Evolutionary conservation across 2,329 filamentous ascomycete genomes (phyloP).

Genomic region (Fusarium brevicatenulatum): DNA sequence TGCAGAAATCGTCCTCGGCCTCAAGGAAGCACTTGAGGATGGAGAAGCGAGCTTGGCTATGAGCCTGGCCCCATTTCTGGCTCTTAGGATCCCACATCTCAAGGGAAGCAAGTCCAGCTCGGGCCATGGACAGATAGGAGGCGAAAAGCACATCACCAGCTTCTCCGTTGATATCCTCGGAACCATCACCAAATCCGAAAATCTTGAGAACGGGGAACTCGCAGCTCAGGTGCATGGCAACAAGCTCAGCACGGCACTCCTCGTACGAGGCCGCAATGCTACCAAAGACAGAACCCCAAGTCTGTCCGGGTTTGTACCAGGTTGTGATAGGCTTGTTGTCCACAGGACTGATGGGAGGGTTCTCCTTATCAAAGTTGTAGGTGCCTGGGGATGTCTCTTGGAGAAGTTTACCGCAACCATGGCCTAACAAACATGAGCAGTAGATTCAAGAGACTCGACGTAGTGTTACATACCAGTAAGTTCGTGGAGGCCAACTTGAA

Average conservation of each 20-base stretch:
- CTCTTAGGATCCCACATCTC: conserved; percentile 96
- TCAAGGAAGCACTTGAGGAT: conserved; percentile 87
- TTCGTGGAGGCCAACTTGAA: conserved; percentile 95
- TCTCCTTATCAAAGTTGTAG: conserved; percentile 88
- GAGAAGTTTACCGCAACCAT: conserved; percentile 92
- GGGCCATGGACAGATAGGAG: conserved; percentile 92
- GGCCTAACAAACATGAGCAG: conserved; percentile 60
- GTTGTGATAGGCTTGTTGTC: conserved; percentile 78
- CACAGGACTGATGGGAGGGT: conserved; percentile 84
- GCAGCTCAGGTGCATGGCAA: conserved; percentile 90
- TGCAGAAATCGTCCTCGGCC: conserved; percentile 87
- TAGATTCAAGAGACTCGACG: not conserved
- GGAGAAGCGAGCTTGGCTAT: conserved; percentile 90
- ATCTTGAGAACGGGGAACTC: conserved; percentile 90
- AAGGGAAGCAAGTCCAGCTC: conserved; percentile 86
- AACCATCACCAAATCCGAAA: conserved; percentile 89
- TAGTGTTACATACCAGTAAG: conserved; percentile 61
- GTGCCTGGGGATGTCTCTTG: conserved; percentile 85
- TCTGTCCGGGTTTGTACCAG: conserved; percentile 96
- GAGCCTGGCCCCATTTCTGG: conserved; percentile 91
- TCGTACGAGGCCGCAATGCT: conserved; percentile 89
- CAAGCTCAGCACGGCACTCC: conserved; percentile 93
- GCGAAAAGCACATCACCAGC: conserved; percentile 90
- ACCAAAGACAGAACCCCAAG: conserved; percentile 93
- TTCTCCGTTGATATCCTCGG: conserved; percentile 74